These are phyloP conservation scores for Gastrolobium bilobum DNA, from an alignment of 306 rosid species.

Conservation along the genomic window DNA sequence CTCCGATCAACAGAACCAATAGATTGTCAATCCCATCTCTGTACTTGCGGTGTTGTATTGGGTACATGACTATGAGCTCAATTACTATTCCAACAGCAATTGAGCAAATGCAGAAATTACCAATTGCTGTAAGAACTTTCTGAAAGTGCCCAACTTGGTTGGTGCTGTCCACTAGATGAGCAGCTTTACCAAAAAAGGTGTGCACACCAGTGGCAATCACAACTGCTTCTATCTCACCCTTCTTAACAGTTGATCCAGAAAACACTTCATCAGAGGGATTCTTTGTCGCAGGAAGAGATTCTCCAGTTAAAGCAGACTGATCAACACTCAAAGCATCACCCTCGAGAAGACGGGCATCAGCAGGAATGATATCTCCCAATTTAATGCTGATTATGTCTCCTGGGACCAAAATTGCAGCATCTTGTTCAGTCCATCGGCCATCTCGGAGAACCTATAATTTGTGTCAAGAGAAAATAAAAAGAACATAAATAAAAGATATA, in stretches of 20 bases:
- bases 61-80: slow-evolving; percentile 95
- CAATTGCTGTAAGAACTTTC: slow-evolving; percentile 97
- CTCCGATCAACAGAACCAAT: slow-evolving; percentile 96
- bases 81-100: slow-evolving; percentile 81
- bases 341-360: slow-evolving; percentile 99
- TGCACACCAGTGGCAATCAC: slow-evolving; percentile 99
- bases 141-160: slow-evolving; percentile 99
- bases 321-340: slow-evolving; percentile 98
- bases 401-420: slow-evolving; percentile 94
- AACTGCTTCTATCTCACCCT: slow-evolving; percentile 98
- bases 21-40: slow-evolving; percentile 97
- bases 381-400: slow-evolving; percentile 98
- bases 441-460: slow-evolving; percentile 86
- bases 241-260: slow-evolving; percentile 98
- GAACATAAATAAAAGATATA: slow-evolving; percentile 27
- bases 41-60: slow-evolving; percentile 86
- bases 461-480: slow-evolving; percentile 38
- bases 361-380: slow-evolving; percentile 95
- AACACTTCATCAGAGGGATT: slow-evolving; percentile 93
- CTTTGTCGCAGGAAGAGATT: slow-evolving; percentile 96
- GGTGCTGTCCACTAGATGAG: slow-evolving; percentile 97
- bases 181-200: slow-evolving; percentile 98
- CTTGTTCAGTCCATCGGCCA: slow-evolving; percentile 94
- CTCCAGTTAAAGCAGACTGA: slow-evolving; percentile 98
- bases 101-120: slow-evolving; percentile 97